Evolutionary conservation across 768 basidiomycete genomes (phyloP).

Genomic region (Kwoniella heveanensis): DNA sequence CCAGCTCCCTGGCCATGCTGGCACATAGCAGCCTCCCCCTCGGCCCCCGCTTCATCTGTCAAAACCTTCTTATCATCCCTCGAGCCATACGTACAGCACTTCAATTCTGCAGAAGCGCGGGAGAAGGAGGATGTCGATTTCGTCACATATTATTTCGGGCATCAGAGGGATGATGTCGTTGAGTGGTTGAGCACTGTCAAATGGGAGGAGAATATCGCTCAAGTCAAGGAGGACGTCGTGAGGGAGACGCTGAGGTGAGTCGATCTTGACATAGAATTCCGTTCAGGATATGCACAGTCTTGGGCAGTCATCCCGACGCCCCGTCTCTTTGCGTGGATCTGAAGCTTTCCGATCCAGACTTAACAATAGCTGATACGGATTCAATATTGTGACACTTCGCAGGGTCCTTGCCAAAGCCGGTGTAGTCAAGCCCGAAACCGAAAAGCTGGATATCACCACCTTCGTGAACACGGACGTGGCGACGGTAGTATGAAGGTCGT

Average conservation of each 20-base stretch:
- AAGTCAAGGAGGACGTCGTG: slow-evolving; percentile 69
- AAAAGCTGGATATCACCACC: slow-evolving; percentile 62
- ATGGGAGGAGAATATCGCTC: slow-evolving; percentile 69
- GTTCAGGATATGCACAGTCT: too few relatives aligned
- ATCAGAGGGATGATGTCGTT: slow-evolving; percentile 77
- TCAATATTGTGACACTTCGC: too few relatives aligned
- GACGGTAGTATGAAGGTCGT: slow-evolving; percentile 31
- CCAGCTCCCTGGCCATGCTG: slow-evolving; percentile 98
- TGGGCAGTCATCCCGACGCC: too few relatives aligned
- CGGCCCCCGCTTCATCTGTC: slow-evolving; percentile 60
- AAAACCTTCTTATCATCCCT: slow-evolving; percentile 67
- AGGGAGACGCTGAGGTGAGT: slow-evolving; percentile 70
- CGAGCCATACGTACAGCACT: slow-evolving; percentile 67
- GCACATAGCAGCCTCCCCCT: slow-evolving; percentile 84
- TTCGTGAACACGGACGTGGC: slow-evolving; percentile 67
- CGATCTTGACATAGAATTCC: too few relatives aligned
- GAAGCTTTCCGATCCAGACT: too few relatives aligned
- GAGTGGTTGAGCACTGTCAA: slow-evolving; percentile 82
- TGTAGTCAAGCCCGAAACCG: slow-evolving; percentile 64
- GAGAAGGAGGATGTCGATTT: slow-evolving; percentile 71
- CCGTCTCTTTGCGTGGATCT: too few relatives aligned
- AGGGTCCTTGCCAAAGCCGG: slow-evolving; percentile 71
- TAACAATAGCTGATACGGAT: too few relatives aligned
- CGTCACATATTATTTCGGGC: slow-evolving; percentile 76
- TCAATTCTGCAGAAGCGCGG: slow-evolving; percentile 61